These are phyloP conservation scores for Fusarium sp. DNA, from an alignment of 2,329 filamentous ascomycete genomes.

Conservation along the genomic window DNA sequence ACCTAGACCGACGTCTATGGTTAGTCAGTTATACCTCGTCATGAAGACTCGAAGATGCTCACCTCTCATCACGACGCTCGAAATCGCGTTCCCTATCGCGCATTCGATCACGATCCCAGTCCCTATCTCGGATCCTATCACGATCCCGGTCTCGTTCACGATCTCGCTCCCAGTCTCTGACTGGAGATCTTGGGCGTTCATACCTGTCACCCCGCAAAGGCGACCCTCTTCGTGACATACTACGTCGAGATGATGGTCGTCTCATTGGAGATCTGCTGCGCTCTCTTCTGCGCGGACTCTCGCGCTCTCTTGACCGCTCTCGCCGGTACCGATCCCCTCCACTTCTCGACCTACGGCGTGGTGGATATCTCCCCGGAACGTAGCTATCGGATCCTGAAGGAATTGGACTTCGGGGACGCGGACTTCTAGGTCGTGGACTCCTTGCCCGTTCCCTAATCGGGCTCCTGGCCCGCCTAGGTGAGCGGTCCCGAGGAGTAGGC, in stretches of 20 bases:
- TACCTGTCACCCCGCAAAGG: conserved; percentile 49
- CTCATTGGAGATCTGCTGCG: conserved; percentile 50
- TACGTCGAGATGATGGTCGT: conserved; percentile 52
- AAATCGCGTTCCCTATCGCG: conserved; percentile 49
- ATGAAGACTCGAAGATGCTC: conserved; percentile 15
- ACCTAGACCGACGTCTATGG: conserved; percentile 61
- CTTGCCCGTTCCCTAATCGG: conserved; percentile 45
- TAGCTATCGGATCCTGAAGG: conserved; percentile 55
- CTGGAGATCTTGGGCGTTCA: conserved; percentile 51
- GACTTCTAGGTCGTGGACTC: conserved; percentile 52
- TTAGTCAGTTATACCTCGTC: conserved; percentile 29
- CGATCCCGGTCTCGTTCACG: conserved; percentile 44
- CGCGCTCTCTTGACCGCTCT: conserved; percentile 53
- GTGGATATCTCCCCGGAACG: conserved; percentile 54
- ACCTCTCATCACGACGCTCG: conserved; percentile 55
- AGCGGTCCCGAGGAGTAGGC: conserved; percentile 62
- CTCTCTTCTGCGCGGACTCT: conserved; percentile 50
- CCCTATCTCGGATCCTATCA: conserved; percentile 44
- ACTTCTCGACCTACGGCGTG: conserved; percentile 54
- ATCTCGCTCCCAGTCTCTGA: conserved; percentile 49
- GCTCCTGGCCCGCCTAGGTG: conserved; percentile 50
- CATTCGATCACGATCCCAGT: conserved; percentile 44
- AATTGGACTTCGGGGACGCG: conserved; percentile 50
- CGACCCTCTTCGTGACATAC: conserved; percentile 49
- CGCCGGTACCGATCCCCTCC: conserved; percentile 53